Evolutionary conservation across 176 grass and related monocot genomes (phyloP), one percentile per base, ranked within the genome.

Genomic region (Musa acuminata): DNA sequence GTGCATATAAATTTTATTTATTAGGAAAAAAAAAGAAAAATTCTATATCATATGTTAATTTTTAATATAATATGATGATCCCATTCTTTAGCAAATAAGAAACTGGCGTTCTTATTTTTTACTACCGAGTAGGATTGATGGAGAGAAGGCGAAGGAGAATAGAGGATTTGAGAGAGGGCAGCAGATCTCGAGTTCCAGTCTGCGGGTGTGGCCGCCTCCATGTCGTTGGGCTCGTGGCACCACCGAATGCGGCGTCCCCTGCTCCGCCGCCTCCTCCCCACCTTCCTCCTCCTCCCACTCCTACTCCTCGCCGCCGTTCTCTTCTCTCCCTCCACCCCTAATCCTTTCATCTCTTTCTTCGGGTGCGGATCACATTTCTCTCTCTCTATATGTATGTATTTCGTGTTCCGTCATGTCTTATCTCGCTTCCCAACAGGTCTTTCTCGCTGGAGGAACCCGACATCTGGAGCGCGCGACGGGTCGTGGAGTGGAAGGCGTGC

Each of bases 391-490:
- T 51, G 35, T 6, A 43, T 50, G 43, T 70, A 13, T 20, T 63
- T 48, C 67, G 8, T 70, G 17, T 9, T 70, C 35, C 16, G n/a
- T 20, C 35, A 20, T 12, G 2, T 43, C 72, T 75, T 16, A 60
- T 55, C 53, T 49, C 23, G 53, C 72, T 59, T 17, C 53, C 22
- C 53, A 53, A 52, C 54, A 75, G 72, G 27, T 65, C 49, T 17
- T 65, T 64, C 49, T 77, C 60, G 48, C 43, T 48, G 43, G 59
- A 52, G 60, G 12, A 77, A 60, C 22, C 23, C 72, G 23, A 65
- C 43, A 77, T 77, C 75, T 77, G 75, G 75, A 77, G 75, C n/a
- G 21, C 20, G 10, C 59, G 75, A 11, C 24, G 75, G 60, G 60
- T 64, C 13, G 75, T 64, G 0, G 75, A 77, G 13, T 77, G 75